phyloP scores from a whole-genome alignment of 1,139 yeast genomes.

The Keqinozyma sinolaborantium region DNA sequence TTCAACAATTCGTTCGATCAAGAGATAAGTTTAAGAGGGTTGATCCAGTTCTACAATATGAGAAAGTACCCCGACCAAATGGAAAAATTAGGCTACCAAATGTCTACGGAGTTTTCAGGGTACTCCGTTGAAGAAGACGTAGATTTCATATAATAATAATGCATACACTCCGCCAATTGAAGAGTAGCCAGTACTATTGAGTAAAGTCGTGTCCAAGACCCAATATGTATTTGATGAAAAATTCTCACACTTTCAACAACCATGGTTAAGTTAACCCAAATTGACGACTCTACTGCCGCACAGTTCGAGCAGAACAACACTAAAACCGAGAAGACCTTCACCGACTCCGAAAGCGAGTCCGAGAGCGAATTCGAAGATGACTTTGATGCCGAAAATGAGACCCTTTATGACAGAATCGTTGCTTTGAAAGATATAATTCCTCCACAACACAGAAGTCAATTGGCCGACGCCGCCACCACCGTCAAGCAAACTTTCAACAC shows the following conservation, averaged over 20 bases:
- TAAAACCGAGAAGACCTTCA: conserved; percentile 17
- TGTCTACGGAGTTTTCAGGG: conserved; percentile 16
- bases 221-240: not conserved
- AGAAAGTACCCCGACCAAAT: conserved; percentile 51
- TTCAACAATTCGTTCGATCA: conserved; percentile 79
- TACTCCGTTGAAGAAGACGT: conserved; percentile 12
- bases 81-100: conserved; percentile 53
- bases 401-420: conserved; percentile 77
- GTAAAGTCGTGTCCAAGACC: not conserved
- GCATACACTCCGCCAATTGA: no score
- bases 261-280: conserved; percentile 75
- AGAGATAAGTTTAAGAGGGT: conserved; percentile 78
- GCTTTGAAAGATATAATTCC: conserved; percentile 92
- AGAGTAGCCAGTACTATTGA: no score
- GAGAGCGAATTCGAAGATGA: conserved; percentile 70
- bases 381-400: conserved; percentile 78
- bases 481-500: conserved; percentile 37
- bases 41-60: conserved; percentile 75
- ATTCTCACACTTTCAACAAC: not conserved
- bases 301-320: conserved; percentile 26
- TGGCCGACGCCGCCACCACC: conserved; percentile 31
- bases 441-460: conserved; percentile 71
- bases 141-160: conserved; percentile 6
- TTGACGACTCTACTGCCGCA: conserved; percentile 53
- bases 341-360: conserved; percentile 41